A percentile compares a stretch with the other conserved stretches of the same genome.
Evolutionary conservation across 257 asterid genomes (phyloP).

Genomic region (Solanum bulbocastanum): DNA sequence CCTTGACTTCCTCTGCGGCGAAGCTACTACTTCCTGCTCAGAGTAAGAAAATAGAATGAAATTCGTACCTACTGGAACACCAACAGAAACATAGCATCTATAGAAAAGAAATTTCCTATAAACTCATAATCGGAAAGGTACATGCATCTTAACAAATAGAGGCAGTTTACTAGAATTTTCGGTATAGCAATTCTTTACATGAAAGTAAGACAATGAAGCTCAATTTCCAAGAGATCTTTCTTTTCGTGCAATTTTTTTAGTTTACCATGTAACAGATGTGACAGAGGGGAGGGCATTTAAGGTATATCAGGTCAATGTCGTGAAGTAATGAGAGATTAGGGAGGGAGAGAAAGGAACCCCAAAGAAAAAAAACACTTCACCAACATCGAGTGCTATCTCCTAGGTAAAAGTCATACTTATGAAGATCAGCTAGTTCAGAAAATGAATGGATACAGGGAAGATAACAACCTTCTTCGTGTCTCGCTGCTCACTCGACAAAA

Average conservation of each 20-base stretch:
- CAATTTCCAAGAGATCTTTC: neutral
- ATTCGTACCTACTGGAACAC: neutral
- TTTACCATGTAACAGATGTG: neutral
- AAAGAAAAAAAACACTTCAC: neutral
- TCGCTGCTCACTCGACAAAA: constrained; percentile 14
- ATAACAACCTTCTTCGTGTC: constrained; percentile 33
- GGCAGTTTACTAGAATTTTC: neutral
- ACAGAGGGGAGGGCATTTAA: neutral
- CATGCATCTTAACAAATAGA: neutral
- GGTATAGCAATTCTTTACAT: neutral
- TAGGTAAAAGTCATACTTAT: neutral
- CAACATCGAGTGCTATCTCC: neutral
- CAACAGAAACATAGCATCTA: neutral
- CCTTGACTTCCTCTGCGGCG: constrained; percentile 15
- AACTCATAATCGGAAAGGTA: neutral
- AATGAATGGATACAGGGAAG: neutral
- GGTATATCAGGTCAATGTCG: neutral
- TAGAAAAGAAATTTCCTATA: neutral
- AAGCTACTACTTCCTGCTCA: constrained; percentile 43
- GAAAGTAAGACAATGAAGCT: neutral
- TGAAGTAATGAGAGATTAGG: neutral
- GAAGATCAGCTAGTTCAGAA: neutral
- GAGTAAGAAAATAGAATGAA: neutral
- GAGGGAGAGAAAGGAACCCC: neutral
- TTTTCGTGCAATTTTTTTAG: neutral